Conservation (phyloP, 768 basidiomycete genomes). For the Phaffia australis region DNA sequence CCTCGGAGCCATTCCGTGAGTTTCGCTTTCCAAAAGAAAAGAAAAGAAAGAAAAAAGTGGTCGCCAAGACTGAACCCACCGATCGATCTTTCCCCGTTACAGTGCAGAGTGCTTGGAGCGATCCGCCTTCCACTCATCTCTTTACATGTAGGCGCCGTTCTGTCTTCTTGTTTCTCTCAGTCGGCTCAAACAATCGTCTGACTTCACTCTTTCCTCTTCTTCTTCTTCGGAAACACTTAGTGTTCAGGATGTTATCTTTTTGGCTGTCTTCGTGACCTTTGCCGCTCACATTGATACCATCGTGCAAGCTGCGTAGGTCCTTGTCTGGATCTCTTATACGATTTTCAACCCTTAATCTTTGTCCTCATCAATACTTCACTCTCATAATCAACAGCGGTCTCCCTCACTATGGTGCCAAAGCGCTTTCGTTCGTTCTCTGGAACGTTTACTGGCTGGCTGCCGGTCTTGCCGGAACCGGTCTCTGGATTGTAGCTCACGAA, state of each 20-base stretch:
- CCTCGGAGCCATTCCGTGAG: constrained; percentile 61
- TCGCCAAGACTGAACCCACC: background rate
- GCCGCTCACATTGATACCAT: constrained; percentile 54
- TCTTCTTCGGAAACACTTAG: constrained; percentile 2
- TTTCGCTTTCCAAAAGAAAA: background rate
- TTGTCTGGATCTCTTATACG: background rate
- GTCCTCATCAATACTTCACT: background rate
- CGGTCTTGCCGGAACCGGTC: constrained; percentile 78
- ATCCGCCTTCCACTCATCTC: constrained; percentile 64
- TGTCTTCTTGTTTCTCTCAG: background rate
- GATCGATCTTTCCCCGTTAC: background rate
- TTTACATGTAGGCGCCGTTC: constrained; percentile 47
- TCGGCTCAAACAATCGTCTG: background rate
- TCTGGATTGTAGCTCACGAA: constrained; percentile 92
- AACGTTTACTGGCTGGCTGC: constrained; percentile 66
- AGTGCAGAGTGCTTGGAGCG: constrained; percentile 79
- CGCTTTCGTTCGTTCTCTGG: constrained; percentile 61
- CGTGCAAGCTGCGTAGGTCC: constrained; percentile 38
- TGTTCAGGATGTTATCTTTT: constrained; percentile 61
- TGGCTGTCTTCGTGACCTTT: constrained; percentile 57
- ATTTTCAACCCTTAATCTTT: background rate
- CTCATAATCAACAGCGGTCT: constrained; percentile 35
- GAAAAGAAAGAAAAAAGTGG: background rate
- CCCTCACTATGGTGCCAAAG: constrained; percentile 46
- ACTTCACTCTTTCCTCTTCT: background rate